Percentiles rank a stretch among this genome's conserved stretches.
Conservation (phyloP, 345 rosid species). For the Eucalyptus shirleyi region DNA sequence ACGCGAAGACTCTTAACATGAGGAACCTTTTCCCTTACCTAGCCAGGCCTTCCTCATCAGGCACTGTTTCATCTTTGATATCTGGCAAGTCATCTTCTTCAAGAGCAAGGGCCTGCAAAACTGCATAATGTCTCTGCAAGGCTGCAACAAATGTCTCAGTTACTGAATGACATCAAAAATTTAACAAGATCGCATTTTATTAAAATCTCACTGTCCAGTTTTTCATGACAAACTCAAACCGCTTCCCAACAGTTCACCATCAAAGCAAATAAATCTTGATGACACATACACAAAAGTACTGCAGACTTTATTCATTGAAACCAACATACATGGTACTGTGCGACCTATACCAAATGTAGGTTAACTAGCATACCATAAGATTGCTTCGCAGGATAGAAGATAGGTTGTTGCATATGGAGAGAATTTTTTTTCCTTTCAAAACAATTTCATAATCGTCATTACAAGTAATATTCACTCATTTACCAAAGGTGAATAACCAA, state of each 20-base stretch:
- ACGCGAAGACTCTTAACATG: neutral
- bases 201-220: neutral
- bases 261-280: neutral
- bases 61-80: constrained; percentile 61
- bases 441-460: neutral
- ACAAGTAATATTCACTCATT: neutral
- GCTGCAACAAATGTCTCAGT: constrained; percentile 24
- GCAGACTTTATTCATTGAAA: neutral
- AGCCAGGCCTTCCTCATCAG: constrained; percentile 82
- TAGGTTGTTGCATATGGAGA: neutral
- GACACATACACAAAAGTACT: neutral
- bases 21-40: constrained; percentile 22
- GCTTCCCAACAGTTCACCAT: neutral
- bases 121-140: constrained; percentile 87
- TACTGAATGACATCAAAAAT: neutral
- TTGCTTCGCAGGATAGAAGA: neutral
- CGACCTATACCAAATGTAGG: neutral
- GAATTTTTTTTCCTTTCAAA: neutral
- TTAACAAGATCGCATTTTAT: neutral
- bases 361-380: neutral
- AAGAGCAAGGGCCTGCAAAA: constrained; percentile 78
- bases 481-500: neutral
- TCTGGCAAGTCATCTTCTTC: constrained; percentile 77
- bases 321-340: neutral
- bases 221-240: neutral